Evolutionary conservation across 1,139 yeast species (phyloP).

Genomic region (Blastobotrys persicus): DNA sequence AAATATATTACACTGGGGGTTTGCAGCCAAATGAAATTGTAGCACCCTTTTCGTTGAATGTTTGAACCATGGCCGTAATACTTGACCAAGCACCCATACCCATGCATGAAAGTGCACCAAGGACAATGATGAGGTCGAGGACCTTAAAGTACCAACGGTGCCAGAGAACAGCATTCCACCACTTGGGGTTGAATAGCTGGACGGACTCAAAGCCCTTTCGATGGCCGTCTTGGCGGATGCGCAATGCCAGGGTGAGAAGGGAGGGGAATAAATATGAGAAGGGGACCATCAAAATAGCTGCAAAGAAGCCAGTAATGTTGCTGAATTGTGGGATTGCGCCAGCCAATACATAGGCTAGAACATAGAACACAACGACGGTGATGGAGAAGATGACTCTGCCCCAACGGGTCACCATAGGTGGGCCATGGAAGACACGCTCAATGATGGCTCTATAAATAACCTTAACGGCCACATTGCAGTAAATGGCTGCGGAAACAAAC

Average conservation of each 20-base stretch:
- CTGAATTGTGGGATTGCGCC: constrained; percentile 54
- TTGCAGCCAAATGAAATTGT: constrained; percentile 10
- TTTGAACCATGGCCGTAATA: constrained; percentile 11
- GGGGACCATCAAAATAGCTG: constrained; percentile 48
- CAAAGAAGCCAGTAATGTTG: constrained; percentile 48
- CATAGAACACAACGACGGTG: constrained; percentile 43
- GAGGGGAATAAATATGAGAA: constrained; percentile 48
- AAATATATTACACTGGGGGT: constrained; percentile 9
- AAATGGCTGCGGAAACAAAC: constrained; percentile 44
- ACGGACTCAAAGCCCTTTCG: neutral
- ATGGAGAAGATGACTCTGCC: constrained; percentile 41
- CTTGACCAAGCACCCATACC: constrained; percentile 45
- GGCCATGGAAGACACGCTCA: constrained; percentile 35
- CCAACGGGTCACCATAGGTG: constrained; percentile 33
- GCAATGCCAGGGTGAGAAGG: constrained; percentile 38
- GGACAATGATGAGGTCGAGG: constrained; percentile 2
- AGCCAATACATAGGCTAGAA: constrained; percentile 45
- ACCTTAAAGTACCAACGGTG: neutral
- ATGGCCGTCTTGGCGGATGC: constrained; percentile 38
- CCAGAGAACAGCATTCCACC: constrained; percentile 1
- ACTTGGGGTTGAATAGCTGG: neutral
- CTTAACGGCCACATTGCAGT: constrained; percentile 46
- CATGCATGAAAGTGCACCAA: constrained; percentile 54
- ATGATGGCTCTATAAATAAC: constrained; percentile 41
- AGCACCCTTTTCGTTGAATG: constrained; percentile 9